Evolutionary conservation across 352 stramenopile species (phyloP).

Genomic region (Globisporangium spiculum): DNA sequence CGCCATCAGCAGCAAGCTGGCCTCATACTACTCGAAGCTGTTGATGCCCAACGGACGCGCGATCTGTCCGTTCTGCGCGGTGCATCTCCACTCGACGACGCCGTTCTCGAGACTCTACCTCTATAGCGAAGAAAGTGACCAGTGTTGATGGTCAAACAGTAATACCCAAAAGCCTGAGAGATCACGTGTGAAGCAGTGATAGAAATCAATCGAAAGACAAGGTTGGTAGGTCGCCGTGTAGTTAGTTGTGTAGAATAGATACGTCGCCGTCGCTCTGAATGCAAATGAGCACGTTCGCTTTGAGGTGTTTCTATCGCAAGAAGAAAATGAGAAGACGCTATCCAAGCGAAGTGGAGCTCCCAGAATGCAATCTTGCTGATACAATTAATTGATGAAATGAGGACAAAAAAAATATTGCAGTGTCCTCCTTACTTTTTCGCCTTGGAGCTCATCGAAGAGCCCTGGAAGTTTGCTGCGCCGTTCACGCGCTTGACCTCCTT

Average conservation of each 20-base stretch:
- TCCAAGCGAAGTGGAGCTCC: not conserved
- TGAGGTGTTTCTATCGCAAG: not conserved
- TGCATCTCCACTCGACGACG: conserved; percentile 56
- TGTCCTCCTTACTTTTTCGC: conserved; percentile 14
- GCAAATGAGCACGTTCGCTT: not conserved
- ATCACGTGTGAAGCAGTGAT: not conserved
- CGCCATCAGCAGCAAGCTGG: conserved; percentile 63
- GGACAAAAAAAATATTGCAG: not conserved
- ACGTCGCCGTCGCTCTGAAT: not conserved
- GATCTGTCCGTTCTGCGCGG: conserved; percentile 81
- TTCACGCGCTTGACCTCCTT: conserved; percentile 33
- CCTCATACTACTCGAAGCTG: conserved; percentile 52
- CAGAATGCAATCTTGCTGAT: not conserved
- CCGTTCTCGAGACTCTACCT: conserved; percentile 76
- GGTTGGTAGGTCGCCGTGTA: not conserved
- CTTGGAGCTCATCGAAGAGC: conserved; percentile 3
- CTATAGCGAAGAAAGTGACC: conserved; percentile 56
- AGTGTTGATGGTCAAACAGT: not conserved
- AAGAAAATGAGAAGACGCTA: not conserved
- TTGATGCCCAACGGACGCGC: conserved; percentile 73
- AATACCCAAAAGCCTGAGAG: not conserved
- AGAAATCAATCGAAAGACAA: not conserved
- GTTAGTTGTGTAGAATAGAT: conserved; percentile 8
- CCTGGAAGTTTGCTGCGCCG: conserved; percentile 9
- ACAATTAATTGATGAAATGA: not conserved